Evolutionary conservation across 2,329 filamentous ascomycete genomes (phyloP), one percentile per base, ranked within the genome.

Genomic region (Colletotrichum eremochloae): DNA sequence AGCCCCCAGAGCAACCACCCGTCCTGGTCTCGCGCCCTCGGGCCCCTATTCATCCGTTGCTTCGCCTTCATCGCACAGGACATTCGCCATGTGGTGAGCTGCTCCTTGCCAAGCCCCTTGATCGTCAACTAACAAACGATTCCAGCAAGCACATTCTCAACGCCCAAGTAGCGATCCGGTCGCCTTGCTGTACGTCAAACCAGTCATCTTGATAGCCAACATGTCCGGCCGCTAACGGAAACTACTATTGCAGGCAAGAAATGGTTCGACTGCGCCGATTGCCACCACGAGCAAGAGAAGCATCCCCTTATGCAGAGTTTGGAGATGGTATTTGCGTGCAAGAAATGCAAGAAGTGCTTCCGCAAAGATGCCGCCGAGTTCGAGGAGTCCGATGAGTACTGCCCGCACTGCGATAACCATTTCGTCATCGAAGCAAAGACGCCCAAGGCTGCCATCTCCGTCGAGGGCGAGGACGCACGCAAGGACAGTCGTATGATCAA

Each of bases 211-310:
- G 14, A 36, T 24, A 68, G 52, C 70, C 75, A 50, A 75, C 11
- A 38, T 8, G 33, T 60, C 33, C n/a, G 29, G 14, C 31, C 42
- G 33, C 61, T 74, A 57, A 71, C 55, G 29, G 5, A 62, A 52
- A 64, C 24, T 6, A 20, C 36, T 6, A 15, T n/a, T 9, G 46
- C 78, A 96, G 94, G 94, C 86, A 90, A 91, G 73, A 98, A 97
- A 87, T 99, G 97, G 97, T 99, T 98, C 85, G 96, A 99, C 86
- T 99, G 96, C 84, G 93, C 94, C 75, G 93, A 98, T 81, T 99
- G 96, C 85, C 96, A 99, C 84, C 85, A 85, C 66, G 96, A 99
- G 81, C 86, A 90, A 74, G 93, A 97, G 82, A 84, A 86, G 73
- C 96, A 98, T 82, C 84, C 88, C 48, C 90, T 99, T 31, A 84